Base-by-base conservation (phyloP, 352 stramenopile genomes). In the Phytopythium boreale region DNA sequence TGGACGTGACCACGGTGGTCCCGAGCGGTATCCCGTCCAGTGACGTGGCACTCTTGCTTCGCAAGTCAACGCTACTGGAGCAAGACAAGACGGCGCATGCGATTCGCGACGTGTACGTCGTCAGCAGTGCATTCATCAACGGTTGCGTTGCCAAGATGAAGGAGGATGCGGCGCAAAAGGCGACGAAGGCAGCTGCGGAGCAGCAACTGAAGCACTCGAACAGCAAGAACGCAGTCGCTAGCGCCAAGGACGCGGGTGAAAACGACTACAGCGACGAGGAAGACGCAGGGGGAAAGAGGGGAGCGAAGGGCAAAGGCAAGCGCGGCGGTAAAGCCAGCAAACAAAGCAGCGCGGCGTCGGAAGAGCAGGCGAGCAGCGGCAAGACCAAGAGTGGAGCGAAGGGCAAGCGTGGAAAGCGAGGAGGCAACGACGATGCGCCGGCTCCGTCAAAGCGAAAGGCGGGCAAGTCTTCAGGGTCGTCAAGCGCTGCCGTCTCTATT, bases 1-100 rank as follows among this genome's bases (percentile, higher is more conserved):
- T 93, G 29, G 87, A 95, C 64, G 71, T 84, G 46, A 68, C 79
- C 1, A 68, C 69, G 19, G 37, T 93, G 26, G 37, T 95, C n/a
- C 87, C 87, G 8, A 89, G 78, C 63, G 83, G 74, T 8, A 64
- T 95, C 10, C 55, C 71, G 17, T 22, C 59, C 10, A 68, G 56
- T 19, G 84, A 93, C 57, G 66, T 87, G 1, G 70, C 53, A 4
- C 64, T 88, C 29, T 52, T 93, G 27, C 50, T 95, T 22, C 62
- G 61, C 37, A 87, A 87, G 66, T 86, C 72, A 1, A 44, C 75
- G 19, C 43, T 67, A 0, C 61, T 85, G 24, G 63, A 71, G 39
- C 39, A 72, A 76, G 68, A 62, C 34, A 52, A 71, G 37, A 71
- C 82, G 44, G 82, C 74, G 2, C 65, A 79, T 17, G 82, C 84